Evolutionary conservation across 768 basidiomycete species (phyloP).

Genomic region (Mrakia frigida): DNA sequence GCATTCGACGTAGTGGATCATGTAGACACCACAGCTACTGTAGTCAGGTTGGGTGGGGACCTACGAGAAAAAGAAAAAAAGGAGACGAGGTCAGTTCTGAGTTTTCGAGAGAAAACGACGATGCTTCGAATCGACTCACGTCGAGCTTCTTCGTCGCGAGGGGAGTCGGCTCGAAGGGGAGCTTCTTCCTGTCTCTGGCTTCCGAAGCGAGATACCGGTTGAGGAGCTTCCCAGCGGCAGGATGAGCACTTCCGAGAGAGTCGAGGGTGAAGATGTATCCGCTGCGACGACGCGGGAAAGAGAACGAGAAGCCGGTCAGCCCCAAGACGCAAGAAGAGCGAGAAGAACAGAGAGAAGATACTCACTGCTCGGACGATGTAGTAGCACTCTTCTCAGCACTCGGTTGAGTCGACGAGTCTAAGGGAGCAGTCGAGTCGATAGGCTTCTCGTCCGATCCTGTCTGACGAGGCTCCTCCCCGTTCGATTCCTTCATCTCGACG

Average conservation of each 20-base stretch:
- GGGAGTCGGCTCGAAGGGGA: constrained; percentile 26
- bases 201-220: constrained; percentile 66
- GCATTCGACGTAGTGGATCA: constrained; percentile 75
- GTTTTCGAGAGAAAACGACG: background rate
- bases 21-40: constrained; percentile 87
- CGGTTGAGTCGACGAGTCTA: background rate
- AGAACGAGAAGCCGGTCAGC: constrained; percentile 37
- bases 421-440: background rate
- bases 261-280: constrained; percentile 77
- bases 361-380: background rate
- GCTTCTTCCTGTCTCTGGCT: constrained; percentile 62
- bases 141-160: constrained; percentile 34
- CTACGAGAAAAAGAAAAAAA: constrained; percentile 45
- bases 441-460: background rate
- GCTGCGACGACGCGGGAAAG: too few relatives aligned
- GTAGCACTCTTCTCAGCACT: background rate
- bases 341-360: background rate
- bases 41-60: constrained; percentile 84
- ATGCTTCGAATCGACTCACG: constrained; percentile 9
- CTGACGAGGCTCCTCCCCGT: background rate
- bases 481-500: background rate
- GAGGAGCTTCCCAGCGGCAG: constrained; percentile 59
- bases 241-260: constrained; percentile 73
- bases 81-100: background rate
- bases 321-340: constrained; percentile 47